Evolutionary conservation across 108 stramenopile species (phyloP).

Genomic region (Nitzschia inconspicua): DNA sequence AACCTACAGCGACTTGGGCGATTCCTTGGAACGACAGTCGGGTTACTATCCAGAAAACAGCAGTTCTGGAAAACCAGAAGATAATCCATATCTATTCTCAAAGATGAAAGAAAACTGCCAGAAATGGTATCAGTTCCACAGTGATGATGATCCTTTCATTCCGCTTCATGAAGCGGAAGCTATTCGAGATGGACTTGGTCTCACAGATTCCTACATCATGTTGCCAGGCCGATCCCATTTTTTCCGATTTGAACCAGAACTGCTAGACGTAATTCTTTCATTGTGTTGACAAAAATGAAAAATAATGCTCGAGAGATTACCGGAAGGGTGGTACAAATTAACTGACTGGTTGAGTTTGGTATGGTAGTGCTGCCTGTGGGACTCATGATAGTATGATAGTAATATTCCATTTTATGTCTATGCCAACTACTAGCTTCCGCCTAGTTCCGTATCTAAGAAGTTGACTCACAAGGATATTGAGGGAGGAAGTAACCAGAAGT

Average conservation of each 20-base stretch:
- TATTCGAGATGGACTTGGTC: conserved; percentile 53
- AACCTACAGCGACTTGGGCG: conserved; percentile 65
- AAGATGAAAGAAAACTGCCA: conserved; percentile 53
- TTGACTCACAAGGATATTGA: too few relatives aligned
- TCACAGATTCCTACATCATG: conserved; percentile 51
- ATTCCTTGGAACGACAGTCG: conserved; percentile 64
- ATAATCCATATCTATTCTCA: conserved; percentile 57
- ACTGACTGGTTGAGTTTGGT: too few relatives aligned
- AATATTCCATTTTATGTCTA: too few relatives aligned
- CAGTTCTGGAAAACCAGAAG: conserved; percentile 12
- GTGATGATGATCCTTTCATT: conserved; percentile 74
- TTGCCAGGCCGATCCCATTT: conserved; percentile 65
- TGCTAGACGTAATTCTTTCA: conserved; percentile 40
- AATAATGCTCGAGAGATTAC: background rate
- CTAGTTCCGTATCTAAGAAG: too few relatives aligned
- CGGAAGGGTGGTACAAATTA: background rate
- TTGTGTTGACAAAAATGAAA: conserved; percentile 15
- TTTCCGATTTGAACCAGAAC: conserved; percentile 52
- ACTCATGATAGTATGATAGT: too few relatives aligned
- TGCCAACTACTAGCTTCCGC: too few relatives aligned
- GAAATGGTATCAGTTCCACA: conserved; percentile 67
- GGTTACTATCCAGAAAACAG: conserved; percentile 61
- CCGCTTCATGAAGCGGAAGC: conserved; percentile 50
- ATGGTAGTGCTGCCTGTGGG: too few relatives aligned
- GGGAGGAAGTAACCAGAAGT: too few relatives aligned